Evolutionary conservation across 495 filamentous ascomycete genomes (phyloP).

Genomic region (Hyaloscypha hepaticicola): DNA sequence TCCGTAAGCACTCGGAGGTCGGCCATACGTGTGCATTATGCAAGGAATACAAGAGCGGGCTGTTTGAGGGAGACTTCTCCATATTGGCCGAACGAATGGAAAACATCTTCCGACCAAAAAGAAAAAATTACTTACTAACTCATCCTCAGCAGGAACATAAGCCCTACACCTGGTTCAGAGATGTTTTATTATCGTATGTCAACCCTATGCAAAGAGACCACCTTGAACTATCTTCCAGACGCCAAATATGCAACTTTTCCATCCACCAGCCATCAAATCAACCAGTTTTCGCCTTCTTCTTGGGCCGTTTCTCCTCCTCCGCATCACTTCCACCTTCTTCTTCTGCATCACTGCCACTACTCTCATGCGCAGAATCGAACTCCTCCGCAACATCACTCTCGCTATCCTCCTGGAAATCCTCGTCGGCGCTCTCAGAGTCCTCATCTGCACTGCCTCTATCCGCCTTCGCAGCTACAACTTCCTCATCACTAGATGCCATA

Average conservation of each 20-base stretch:
- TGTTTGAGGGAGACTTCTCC: too few species aligned
- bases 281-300: slow-evolving; percentile 66
- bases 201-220: neutral
- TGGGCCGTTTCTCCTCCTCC: slow-evolving; percentile 56
- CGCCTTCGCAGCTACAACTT: slow-evolving; percentile 61
- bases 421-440: slow-evolving; percentile 90
- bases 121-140: too few species aligned
- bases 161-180: neutral
- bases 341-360: slow-evolving; percentile 67
- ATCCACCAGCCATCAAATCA: slow-evolving; percentile 4
- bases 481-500: slow-evolving; percentile 80
- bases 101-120: too few species aligned
- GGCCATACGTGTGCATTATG: too few species aligned
- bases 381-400: slow-evolving; percentile 97
- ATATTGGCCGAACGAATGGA: too few species aligned
- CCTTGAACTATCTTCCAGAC: slow-evolving; percentile 14
- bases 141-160: too few species aligned
- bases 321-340: slow-evolving; percentile 54
- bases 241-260: slow-evolving; percentile 21
- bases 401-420: slow-evolving; percentile 89
- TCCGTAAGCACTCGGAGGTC: too few species aligned
- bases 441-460: slow-evolving; percentile 93
- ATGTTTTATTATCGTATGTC: neutral
- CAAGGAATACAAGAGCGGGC: too few species aligned
- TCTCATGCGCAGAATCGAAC: slow-evolving; percentile 87